Base-by-base conservation (phyloP, 345 rosid species). In the Corchorus capsularis region DNA sequence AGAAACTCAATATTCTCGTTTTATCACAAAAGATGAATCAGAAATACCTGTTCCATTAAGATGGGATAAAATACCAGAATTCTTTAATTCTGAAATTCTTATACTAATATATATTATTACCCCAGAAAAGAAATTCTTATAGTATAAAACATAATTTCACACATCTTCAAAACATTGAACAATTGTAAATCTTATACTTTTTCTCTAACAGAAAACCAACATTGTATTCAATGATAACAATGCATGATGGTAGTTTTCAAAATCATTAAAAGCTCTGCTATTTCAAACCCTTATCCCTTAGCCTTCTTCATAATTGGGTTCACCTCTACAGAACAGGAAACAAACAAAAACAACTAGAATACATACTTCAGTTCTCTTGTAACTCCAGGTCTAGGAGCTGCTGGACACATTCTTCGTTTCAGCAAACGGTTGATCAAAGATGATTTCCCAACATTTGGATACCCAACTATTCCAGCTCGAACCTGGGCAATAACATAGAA, bases 301-400 rank as follows among this genome's bases (percentile, higher is more conserved):
- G 13, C 9, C 69, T 12, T 45, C 34, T 10, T 43, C 53, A 45
- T 45, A 37, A 37, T 10, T 6, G 19, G 8, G 45, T 65, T 65
- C 70, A 65, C 53, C 16, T 6, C 47, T 34, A 34, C 34, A 34
- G 14, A 10, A 41, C 19, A 71, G n/a, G 5, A 19, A 55, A 54
- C 17, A 71, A 71, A 22, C 50, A 70, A 63, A 20, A 50, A 56
- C 53, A 35, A 59, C 2, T 20, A 34, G 71, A 72, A 54, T 52
- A 50, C 83, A 41, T 88, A 95, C 98, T 88, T 95, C 73, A 93
- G 80, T 79, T 79, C 94, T 85, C 97, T 88, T 35, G 98, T 93
- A 81, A 95, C 94, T 73, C 99, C 99, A 20, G 98, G 99, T 80
- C 99, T 89, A 52, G 99, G 90, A 63, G 99, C 99, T 52, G 99